Evolutionary conservation across 2,329 filamentous ascomycete species (phyloP).

Genomic region (Berkeleyomyces basicola): DNA sequence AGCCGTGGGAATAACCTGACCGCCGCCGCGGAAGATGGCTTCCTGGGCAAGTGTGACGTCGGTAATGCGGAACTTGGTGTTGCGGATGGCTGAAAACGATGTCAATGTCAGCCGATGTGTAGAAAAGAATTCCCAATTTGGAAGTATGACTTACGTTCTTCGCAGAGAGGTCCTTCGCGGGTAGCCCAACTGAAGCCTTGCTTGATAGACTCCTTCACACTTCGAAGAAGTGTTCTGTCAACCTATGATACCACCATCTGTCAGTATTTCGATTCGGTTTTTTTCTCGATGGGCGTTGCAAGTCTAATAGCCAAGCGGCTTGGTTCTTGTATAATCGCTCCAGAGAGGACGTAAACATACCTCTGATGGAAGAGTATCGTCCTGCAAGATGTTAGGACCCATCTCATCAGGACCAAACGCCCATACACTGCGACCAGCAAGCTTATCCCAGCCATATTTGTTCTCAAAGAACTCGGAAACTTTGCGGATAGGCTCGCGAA

Average conservation of each 20-base stretch:
- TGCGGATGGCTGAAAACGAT: slow-evolving; percentile 58
- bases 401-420: slow-evolving; percentile 93
- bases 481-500: slow-evolving; percentile 81
- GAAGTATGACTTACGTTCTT: slow-evolving; percentile 60
- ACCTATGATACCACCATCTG: slow-evolving; percentile 34
- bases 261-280: slow-evolving; percentile 9
- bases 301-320: neutral
- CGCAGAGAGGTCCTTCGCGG: slow-evolving; percentile 85
- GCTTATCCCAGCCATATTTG: slow-evolving; percentile 89
- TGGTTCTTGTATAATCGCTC: slow-evolving; percentile 1
- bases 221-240: slow-evolving; percentile 76
- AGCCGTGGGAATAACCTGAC: slow-evolving; percentile 92
- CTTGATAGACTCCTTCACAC: slow-evolving; percentile 78
- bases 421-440: slow-evolving; percentile 92
- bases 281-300: neutral
- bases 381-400: slow-evolving; percentile 88
- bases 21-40: slow-evolving; percentile 86
- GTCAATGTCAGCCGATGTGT: neutral
- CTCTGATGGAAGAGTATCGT: slow-evolving; percentile 87
- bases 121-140: neutral
- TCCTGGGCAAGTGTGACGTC: slow-evolving; percentile 75
- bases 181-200: slow-evolving; percentile 97
- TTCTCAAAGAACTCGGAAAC: slow-evolving; percentile 96
- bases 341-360: slow-evolving; percentile 26
- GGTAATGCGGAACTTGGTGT: slow-evolving; percentile 93